Evolutionary conservation across 2,329 filamentous ascomycete genomes (phyloP).

Genomic region (Microcyclospora tardicrescens): DNA sequence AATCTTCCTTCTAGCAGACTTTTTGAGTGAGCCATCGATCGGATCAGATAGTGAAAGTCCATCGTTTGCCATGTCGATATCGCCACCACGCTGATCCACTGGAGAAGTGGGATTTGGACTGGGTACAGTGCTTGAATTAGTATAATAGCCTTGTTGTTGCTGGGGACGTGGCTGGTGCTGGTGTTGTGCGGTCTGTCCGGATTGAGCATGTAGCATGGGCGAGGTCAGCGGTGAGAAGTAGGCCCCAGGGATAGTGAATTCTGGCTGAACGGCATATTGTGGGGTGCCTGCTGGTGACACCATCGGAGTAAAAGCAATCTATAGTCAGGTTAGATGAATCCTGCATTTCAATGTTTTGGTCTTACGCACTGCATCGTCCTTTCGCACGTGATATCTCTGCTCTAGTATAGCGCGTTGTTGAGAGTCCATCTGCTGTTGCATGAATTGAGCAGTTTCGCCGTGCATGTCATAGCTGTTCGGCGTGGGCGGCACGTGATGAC

Average conservation of each 20-base stretch:
- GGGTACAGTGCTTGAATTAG: conserved; percentile 41
- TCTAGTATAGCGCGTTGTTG: conserved; percentile 54
- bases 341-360: not conserved
- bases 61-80: conserved; percentile 33
- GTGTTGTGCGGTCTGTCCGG: conserved; percentile 29
- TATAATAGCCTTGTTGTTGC: conserved; percentile 27
- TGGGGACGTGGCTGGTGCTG: conserved; percentile 24
- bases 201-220: conserved; percentile 63
- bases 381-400: conserved; percentile 48
- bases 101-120: conserved; percentile 38
- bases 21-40: conserved; percentile 30
- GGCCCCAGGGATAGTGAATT: conserved; percentile 53
- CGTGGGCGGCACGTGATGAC: conserved; percentile 57
- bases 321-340: conserved; percentile 1
- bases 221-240: conserved; percentile 79
- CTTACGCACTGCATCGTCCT: conserved; percentile 52
- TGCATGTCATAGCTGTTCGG: conserved; percentile 71
- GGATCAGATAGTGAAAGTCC: conserved; percentile 13
- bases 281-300: conserved; percentile 77
- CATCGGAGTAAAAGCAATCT: conserved; percentile 53
- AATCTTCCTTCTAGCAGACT: conserved; percentile 34
- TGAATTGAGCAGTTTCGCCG: conserved; percentile 42
- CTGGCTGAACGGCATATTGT: conserved; percentile 44
- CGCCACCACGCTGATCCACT: conserved; percentile 24
- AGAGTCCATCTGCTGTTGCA: conserved; percentile 34